Base-by-base conservation (phyloP, 179 eudicot genomes). In the Actinidia arguta region DNA sequence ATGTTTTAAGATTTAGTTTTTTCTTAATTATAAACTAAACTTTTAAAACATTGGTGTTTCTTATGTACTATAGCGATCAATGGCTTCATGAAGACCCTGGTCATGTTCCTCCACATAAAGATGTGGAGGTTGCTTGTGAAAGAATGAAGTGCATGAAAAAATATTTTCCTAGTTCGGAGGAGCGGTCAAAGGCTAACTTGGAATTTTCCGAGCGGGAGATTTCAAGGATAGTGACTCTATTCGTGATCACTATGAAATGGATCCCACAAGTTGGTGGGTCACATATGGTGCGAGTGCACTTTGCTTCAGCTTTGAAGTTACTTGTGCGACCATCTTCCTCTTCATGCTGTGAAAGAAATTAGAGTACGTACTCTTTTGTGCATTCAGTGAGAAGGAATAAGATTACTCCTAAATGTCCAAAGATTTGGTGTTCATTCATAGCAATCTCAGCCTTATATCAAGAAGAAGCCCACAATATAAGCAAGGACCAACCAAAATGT, bases 311-410 rank as follows among this genome's bases (percentile, higher is more conserved):
- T 52, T 47, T 52, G 27, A 51, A 75, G 62, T 22, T 54, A 54
- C 77, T 25, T 24, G 77, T 48, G 59, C 44, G 52, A 75, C 6
- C 62, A 13, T 75, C 47, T 14, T 75, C 12, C 17, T 75, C 63
- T 4, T 52, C 44, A 52, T 27, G 63, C 54, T 52, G 5, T 7
- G 24, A 75, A 46, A 3, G 70, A 18, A 56, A 81, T 73, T 61
- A 22, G 52, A 74, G 79, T 74, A 62, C 73, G 12, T 73, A 48
- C 20, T 44, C 73, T 63, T 73, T 81, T 11, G 68, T 81, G 24
- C 14, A 73, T 46, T 48, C 47, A 6, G 18, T 47, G 52, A 81
- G 36, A 36, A 51, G 66, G 67, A 81, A 81, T 62, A 62, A n/a
- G 64, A 24, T 63, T 8, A 47, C 62, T 46, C 73, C 72, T 5